A percentile compares a stretch with the other conserved stretches of the same genome.
phyloP scores from a whole-genome alignment of 2,329 filamentous ascomycete species.

The Penicillium sp. region DNA sequence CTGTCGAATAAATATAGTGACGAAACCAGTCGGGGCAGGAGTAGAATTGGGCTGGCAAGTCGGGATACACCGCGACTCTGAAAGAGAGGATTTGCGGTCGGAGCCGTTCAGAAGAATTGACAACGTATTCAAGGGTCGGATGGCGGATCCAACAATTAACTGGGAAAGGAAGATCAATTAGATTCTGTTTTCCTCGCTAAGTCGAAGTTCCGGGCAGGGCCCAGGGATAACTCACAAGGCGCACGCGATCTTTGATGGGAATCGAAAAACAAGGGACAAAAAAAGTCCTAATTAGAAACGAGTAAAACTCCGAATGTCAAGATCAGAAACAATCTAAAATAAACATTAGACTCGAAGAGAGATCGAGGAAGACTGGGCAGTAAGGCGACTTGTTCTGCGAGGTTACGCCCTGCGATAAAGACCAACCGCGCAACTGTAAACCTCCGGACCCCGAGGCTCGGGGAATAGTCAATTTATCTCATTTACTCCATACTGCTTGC shows the following conservation, averaged over 20 bases:
- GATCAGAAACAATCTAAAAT: neutral
- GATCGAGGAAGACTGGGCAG: neutral
- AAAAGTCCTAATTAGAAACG: neutral
- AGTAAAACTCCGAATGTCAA: neutral
- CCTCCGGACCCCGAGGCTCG: neutral
- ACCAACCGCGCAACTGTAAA: conserved; percentile 4
- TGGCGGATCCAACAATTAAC: neutral
- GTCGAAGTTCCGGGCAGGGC: neutral
- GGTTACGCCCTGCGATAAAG: neutral
- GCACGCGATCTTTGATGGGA: conserved; percentile 13
- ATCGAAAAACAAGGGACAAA: neutral
- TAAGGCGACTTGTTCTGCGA: conserved; percentile 4
- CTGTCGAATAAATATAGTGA: neutral
- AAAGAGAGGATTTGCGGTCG: neutral
- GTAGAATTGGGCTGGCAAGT: neutral
- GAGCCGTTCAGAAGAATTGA: neutral
- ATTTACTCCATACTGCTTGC: neutral
- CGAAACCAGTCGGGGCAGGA: neutral
- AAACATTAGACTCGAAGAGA: neutral
- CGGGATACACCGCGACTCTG: neutral
- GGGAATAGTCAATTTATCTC: neutral
- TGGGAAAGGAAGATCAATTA: neutral
- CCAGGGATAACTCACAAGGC: conserved; percentile 24
- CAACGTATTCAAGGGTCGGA: neutral
- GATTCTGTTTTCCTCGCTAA: neutral